phyloP scores from a whole-genome alignment of 257 asterid genomes.

The Vinca minor region DNA sequence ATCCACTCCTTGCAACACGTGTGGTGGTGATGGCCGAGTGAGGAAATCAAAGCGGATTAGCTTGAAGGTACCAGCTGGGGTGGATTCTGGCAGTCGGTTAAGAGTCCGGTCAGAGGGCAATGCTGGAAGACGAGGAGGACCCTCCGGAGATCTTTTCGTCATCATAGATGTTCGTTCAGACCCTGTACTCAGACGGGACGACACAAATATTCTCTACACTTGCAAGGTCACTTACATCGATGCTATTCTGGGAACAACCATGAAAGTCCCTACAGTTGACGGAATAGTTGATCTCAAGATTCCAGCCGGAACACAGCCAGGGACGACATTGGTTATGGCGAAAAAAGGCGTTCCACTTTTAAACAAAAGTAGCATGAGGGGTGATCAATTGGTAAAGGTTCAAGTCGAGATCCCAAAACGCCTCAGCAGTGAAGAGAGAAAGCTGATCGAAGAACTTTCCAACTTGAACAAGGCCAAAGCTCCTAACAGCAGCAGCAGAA shows the following conservation, averaged over 20 bases:
- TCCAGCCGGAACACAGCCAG: slow-evolving; percentile 91
- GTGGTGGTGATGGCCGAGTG: slow-evolving; percentile 74
- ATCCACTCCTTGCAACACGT: slow-evolving; percentile 78
- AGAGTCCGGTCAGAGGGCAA: slow-evolving; percentile 91
- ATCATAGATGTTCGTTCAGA: slow-evolving; percentile 67
- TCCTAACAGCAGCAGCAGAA: slow-evolving; percentile 41
- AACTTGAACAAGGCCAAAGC: slow-evolving; percentile 65
- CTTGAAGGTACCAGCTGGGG: slow-evolving; percentile 91
- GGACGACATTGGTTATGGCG: slow-evolving; percentile 89
- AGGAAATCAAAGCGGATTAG: slow-evolving; percentile 86
- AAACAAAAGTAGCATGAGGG: slow-evolving; percentile 73
- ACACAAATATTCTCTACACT: slow-evolving; percentile 72
- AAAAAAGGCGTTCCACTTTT: slow-evolving; percentile 78
- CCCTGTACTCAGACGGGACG: slow-evolving; percentile 75
- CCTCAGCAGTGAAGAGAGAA: slow-evolving; percentile 75
- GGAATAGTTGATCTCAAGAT: slow-evolving; percentile 81
- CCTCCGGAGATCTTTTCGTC: slow-evolving; percentile 87
- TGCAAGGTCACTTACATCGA: slow-evolving; percentile 82
- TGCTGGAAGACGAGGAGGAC: slow-evolving; percentile 87
- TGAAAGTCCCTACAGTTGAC: slow-evolving; percentile 87
- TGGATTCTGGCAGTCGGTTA: slow-evolving; percentile 77
- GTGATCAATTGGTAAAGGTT: slow-evolving; percentile 91
- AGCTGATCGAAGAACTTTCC: slow-evolving; percentile 86
- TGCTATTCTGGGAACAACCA: slow-evolving; percentile 76
- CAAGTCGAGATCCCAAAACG: slow-evolving; percentile 98